A percentile compares a stretch with the other conserved stretches of the same genome.
These are phyloP conservation scores for Kernera saxatilis DNA, from an alignment of 345 rosid species.

Conservation along the genomic window DNA sequence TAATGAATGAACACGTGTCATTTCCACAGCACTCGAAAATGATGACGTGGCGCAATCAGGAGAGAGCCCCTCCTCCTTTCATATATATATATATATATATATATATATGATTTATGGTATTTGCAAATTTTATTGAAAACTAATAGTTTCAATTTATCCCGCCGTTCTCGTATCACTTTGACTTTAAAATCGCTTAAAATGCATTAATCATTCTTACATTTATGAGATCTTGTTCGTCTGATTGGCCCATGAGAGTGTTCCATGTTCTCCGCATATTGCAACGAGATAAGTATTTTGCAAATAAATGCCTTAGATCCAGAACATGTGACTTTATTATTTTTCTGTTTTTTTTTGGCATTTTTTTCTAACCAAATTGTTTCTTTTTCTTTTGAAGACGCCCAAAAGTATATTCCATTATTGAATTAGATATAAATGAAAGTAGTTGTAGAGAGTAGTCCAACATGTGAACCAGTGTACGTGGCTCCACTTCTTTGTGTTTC, in stretches of 20 bases:
- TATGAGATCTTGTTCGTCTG: conserved; percentile 9
- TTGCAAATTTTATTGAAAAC: too few species aligned
- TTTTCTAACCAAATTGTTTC: not conserved
- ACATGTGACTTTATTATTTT: not conserved
- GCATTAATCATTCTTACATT: conserved; percentile 9
- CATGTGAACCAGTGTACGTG: not conserved
- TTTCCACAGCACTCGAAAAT: too few species aligned
- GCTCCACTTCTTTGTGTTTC: not conserved
- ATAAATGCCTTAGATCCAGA: not conserved
- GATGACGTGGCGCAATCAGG: too few species aligned
- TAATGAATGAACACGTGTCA: too few species aligned
- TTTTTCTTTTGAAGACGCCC: not conserved
- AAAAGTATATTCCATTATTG: not conserved
- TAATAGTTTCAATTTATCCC: not conserved
- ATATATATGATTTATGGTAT: too few species aligned
- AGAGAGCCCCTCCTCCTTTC: too few species aligned
- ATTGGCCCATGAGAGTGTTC: conserved; percentile 13
- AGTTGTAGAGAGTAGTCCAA: not conserved
- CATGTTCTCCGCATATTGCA: conserved; percentile 19
- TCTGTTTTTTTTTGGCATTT: not conserved
- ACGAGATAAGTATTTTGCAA: not conserved
- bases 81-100: too few species aligned
- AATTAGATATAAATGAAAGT: not conserved
- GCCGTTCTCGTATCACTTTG: not conserved
- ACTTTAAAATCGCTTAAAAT: not conserved